phyloP scores from a whole-genome alignment of 2,329 filamentous ascomycete genomes.

The Sclerotiophoma versabilis region DNA sequence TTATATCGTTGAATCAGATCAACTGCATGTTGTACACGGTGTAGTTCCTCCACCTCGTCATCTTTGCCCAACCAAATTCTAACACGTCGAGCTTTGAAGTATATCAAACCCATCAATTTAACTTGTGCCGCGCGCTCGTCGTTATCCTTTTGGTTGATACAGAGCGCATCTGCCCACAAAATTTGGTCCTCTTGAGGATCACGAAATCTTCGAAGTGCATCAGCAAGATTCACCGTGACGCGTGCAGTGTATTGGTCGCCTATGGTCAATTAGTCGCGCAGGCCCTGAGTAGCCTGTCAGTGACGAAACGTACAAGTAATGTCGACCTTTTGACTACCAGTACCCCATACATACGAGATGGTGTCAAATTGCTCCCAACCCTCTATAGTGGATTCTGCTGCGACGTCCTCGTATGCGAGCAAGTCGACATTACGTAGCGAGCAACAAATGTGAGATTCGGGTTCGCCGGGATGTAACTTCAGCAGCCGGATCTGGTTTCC shows the following conservation, averaged over 20 bases:
- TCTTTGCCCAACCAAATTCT: constrained; percentile 7
- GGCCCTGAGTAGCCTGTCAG: too few species aligned
- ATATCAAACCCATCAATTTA: constrained; percentile 20
- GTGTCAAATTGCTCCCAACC: constrained; percentile 2
- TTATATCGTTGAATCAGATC: background rate
- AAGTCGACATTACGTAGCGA: background rate
- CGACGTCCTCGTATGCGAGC: constrained; percentile 1
- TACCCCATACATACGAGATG: constrained; percentile 14
- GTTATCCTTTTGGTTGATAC: constrained; percentile 22
- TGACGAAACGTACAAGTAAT: background rate
- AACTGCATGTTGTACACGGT: background rate
- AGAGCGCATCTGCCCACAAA: constrained; percentile 21
- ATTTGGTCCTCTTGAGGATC: background rate
- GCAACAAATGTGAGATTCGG: background rate
- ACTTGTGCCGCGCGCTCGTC: constrained; percentile 16
- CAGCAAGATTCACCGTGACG: constrained; percentile 1
- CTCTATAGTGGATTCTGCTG: background rate
- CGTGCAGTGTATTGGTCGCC: background rate
- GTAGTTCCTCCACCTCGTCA: background rate
- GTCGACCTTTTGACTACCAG: background rate
- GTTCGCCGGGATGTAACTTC: background rate
- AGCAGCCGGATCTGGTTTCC: background rate
- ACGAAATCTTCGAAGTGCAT: constrained; percentile 5
- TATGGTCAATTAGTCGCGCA: background rate
- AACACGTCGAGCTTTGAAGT: constrained; percentile 5